Evolutionary conservation across 495 filamentous ascomycete species (phyloP).

Genomic region (Pseudevernia furfuracea): DNA sequence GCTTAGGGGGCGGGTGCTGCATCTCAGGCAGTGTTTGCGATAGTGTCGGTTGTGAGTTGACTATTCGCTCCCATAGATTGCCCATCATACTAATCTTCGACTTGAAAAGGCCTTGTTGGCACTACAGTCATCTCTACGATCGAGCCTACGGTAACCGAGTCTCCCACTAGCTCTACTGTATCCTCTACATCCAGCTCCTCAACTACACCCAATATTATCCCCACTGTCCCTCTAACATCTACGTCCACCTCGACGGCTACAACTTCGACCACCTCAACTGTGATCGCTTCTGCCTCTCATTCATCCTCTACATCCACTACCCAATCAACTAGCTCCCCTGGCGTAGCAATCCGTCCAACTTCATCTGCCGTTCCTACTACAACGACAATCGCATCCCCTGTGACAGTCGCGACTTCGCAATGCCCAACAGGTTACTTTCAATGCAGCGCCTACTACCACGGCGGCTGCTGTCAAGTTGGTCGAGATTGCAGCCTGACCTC

Average conservation of each 20-base stretch:
- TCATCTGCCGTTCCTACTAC: conserved; percentile 32
- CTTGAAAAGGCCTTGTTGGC: conserved; percentile 37
- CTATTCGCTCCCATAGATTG: background rate
- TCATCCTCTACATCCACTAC: conserved; percentile 27
- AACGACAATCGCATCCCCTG: conserved; percentile 33
- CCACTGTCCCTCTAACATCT: conserved; percentile 35
- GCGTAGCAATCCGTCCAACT: conserved; percentile 47
- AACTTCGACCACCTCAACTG: conserved; percentile 40
- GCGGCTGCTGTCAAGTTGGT: conserved; percentile 75
- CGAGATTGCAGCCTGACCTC: conserved; percentile 69
- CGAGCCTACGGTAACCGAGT: conserved; percentile 30
- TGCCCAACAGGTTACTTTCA: conserved; percentile 74
- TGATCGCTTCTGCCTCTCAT: conserved; percentile 32
- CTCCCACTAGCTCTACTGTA: conserved; percentile 28
- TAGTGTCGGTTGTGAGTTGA: conserved; percentile 67
- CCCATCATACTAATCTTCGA: conserved; percentile 13
- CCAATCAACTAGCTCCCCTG: conserved; percentile 30
- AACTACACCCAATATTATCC: conserved; percentile 21
- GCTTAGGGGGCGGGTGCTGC: conserved; percentile 79
- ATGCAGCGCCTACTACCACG: conserved; percentile 56
- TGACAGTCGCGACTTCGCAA: conserved; percentile 34
- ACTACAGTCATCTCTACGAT: conserved; percentile 43
- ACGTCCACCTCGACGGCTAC: conserved; percentile 28
- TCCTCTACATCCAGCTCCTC: conserved; percentile 30
- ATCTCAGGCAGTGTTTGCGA: conserved; percentile 72